Evolutionary conservation across 1,284 basidiomycete species (phyloP), one percentile per base, ranked within the genome.

Genomic region (Ganoderma sp.): DNA sequence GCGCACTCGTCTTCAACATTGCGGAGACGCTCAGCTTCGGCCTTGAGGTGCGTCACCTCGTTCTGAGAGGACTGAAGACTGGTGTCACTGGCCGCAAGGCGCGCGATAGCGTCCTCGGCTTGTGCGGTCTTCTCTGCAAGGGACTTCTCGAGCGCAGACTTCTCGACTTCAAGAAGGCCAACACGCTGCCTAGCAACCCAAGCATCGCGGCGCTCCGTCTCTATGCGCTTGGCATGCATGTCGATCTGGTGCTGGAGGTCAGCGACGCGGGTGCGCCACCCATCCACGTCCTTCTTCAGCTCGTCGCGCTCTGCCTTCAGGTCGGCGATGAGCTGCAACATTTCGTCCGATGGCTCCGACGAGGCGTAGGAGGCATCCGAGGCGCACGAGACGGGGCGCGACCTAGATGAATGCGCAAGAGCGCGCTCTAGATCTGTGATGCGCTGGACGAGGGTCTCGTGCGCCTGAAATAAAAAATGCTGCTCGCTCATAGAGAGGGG

Each of bases 391-490:
- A 79, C 75, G n/a, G 85, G 87, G 54, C 87, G 83, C 57, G 88
- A 87, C 65, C 77, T 80, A 52, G 85, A 80, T 2, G 67, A 67
- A 68, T 64, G 73, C 56, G 85, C 85, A 50, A 94, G 80, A 19
- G 89, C 87, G 68, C 87, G 86, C 78, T 94, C 92, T 70, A 94
- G 82, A 74, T 93, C 91, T 65, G 88, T 88, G 78, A 94, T 93
- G 69, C 92, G 88, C 73, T 89, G 85, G 69, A 94, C 84, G 70
- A 94, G 88, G 62, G 92, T 86, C 70, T 90, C 88, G 81, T 94
- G 92, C 68, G 90, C 91, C 76, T 91, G 90, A 79, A 90, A 88
- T 78, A 93, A 84, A 87, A 94, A 94, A 83, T 92, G 88, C 74
- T 93, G 91, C 79, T 93, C 92, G 76, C 85, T 89, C 62, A 82